phyloP scores from a whole-genome alignment of 176 grass and related monocot genomes.

The Paspalum vaginatum region DNA sequence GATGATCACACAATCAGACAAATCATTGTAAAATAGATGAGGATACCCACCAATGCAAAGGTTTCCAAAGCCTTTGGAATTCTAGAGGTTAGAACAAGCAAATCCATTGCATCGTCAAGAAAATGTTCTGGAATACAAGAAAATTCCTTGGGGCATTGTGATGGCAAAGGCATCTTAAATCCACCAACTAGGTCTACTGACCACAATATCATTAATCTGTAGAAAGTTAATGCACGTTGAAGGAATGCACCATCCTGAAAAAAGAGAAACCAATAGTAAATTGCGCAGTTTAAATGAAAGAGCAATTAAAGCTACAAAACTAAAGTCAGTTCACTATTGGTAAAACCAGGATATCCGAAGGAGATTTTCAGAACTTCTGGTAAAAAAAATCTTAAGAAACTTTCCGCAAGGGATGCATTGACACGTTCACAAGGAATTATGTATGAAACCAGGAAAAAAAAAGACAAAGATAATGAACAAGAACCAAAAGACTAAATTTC shows the following conservation, averaged over 20 bases:
- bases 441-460: constrained; percentile 15
- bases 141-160: constrained; percentile 88
- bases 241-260: constrained; percentile 82
- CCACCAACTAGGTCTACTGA: constrained; percentile 83
- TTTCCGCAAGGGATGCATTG: background rate
- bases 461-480: background rate
- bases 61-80: constrained; percentile 91
- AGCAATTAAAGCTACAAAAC: constrained; percentile 3
- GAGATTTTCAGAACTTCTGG: constrained; percentile 4
- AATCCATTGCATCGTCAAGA: constrained; percentile 98
- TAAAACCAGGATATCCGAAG: constrained; percentile 9
- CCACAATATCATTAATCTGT: constrained; percentile 96
- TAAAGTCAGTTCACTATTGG: background rate
- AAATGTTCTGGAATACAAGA: constrained; percentile 96
- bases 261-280: constrained; percentile 45
- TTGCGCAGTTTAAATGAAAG: background rate
- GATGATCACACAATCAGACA: constrained; percentile 10
- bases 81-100: constrained; percentile 93
- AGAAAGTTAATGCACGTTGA: constrained; percentile 85
- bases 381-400: background rate
- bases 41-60: constrained; percentile 62
- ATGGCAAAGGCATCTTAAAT: constrained; percentile 97
- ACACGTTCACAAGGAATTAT: background rate
- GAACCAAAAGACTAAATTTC: background rate
- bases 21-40: constrained; percentile 9